A percentile compares a stretch with the other conserved stretches of the same genome.
Conservation (phyloP, 2,329 filamentous ascomycete species). For the Emergomyces africanus region DNA sequence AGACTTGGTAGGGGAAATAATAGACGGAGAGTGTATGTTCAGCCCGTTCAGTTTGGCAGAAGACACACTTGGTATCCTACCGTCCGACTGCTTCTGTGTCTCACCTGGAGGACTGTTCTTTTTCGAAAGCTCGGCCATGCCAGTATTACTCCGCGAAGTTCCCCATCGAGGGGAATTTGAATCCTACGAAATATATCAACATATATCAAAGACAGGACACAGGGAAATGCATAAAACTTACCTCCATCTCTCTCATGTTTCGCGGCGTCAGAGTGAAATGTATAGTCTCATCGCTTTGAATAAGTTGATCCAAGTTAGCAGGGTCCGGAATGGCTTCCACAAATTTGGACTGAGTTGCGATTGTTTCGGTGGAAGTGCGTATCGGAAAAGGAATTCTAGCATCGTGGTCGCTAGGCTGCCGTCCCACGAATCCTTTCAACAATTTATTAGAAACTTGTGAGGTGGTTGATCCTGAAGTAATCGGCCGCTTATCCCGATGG, state of each 20-base stretch:
- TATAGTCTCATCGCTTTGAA: constrained; percentile 69
- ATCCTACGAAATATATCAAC: constrained; percentile 11
- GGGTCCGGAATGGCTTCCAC: constrained; percentile 31
- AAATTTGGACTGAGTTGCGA: constrained; percentile 11
- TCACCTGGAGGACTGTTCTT: constrained; percentile 23
- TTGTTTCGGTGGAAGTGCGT: constrained; percentile 26
- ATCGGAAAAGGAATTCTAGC: constrained; percentile 15
- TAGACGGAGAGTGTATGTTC: constrained; percentile 12
- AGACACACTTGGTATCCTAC: constrained; percentile 11
- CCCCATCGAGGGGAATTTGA: constrained; percentile 23
- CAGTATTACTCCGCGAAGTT: constrained; percentile 22
- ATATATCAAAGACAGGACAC: not conserved
- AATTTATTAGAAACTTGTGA: constrained; percentile 30
- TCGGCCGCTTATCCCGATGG: constrained; percentile 24
- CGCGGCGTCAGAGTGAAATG: constrained; percentile 72
- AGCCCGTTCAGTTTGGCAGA: constrained; percentile 7
- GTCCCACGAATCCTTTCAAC: constrained; percentile 30
- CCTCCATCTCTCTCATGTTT: constrained; percentile 64
- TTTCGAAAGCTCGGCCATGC: constrained; percentile 27
- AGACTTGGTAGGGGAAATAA: constrained; percentile 11
- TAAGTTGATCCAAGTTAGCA: constrained; percentile 63
- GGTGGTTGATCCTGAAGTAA: constrained; percentile 27
- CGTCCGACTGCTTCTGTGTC: constrained; percentile 12
- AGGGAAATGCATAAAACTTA: constrained; percentile 29
- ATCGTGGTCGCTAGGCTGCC: constrained; percentile 17